Conservation (phyloP, 2,329 filamentous ascomycete species). For the Sporothrix luriei region DNA sequence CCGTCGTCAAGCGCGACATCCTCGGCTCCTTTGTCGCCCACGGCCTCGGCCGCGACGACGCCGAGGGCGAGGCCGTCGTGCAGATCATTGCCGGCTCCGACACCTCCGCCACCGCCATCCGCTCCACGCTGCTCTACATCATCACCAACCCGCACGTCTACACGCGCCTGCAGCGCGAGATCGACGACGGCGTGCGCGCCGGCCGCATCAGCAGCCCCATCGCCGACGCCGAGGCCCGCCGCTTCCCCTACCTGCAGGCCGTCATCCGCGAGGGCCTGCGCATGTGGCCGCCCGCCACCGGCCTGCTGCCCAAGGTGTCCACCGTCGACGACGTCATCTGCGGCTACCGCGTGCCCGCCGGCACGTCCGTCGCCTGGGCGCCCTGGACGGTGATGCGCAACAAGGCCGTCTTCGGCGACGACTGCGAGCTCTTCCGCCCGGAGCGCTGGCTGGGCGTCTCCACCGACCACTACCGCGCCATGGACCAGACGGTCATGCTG, state of each 20-base stretch:
- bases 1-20: conserved; percentile 42
- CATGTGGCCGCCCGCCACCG: conserved; percentile 50
- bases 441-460: conserved; percentile 50
- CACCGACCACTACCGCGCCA: conserved; percentile 36
- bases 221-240: conserved; percentile 45
- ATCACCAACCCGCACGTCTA: conserved; percentile 39
- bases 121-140: conserved; percentile 39
- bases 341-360: conserved; percentile 50
- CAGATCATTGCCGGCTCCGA: conserved; percentile 44
- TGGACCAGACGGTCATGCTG: conserved; percentile 42
- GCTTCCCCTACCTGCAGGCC: conserved; percentile 53
- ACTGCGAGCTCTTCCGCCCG: conserved; percentile 50
- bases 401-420: conserved; percentile 44
- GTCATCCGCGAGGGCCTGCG: conserved; percentile 54
- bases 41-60: conserved; percentile 45
- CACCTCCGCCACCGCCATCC: conserved; percentile 41
- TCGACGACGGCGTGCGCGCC: conserved; percentile 42
- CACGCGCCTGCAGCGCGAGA: conserved; percentile 41
- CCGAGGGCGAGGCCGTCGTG: conserved; percentile 50
- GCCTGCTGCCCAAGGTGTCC: conserved; percentile 40
- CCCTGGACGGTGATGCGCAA: conserved; percentile 44
- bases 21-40: conserved; percentile 48
- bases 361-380: conserved; percentile 45
- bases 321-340: conserved; percentile 46
- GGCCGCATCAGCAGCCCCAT: conserved; percentile 42